Percentiles rank a stretch among this genome's conserved stretches.
phyloP scores from a whole-genome alignment of 2,329 filamentous ascomycete species.

The Pseudogymnoascus sp. region DNA sequence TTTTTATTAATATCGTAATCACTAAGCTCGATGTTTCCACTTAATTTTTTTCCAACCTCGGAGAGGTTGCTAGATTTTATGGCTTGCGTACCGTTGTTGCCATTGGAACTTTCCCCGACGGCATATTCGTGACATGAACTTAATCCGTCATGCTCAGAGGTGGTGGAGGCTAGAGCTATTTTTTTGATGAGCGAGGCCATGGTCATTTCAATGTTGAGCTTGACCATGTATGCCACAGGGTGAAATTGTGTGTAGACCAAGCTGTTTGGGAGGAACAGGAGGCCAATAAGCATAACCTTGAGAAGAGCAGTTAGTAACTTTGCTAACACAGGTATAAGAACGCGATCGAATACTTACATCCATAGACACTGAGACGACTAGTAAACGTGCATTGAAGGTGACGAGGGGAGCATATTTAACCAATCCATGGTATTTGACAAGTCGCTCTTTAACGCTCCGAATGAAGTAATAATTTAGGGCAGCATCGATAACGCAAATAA shows the following conservation, averaged over 20 bases:
- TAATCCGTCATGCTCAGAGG: neutral
- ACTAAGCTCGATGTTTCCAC: neutral
- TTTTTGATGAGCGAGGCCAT: conserved; percentile 33
- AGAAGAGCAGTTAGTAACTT: conserved; percentile 25
- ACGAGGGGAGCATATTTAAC: conserved; percentile 34
- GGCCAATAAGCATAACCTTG: conserved; percentile 33
- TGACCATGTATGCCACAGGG: conserved; percentile 35
- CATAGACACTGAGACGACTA: conserved; percentile 34
- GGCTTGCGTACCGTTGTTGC: neutral
- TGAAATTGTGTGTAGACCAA: conserved; percentile 34
- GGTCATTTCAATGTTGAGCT: conserved; percentile 36
- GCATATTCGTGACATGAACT: neutral
- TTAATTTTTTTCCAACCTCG: neutral
- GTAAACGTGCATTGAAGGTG: conserved; percentile 33
- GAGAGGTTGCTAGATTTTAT: neutral
- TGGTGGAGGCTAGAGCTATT: conserved; percentile 11
- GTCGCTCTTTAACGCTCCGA: conserved; percentile 30
- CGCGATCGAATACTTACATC: conserved; percentile 26
- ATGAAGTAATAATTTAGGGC: conserved; percentile 46
- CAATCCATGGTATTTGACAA: conserved; percentile 31
- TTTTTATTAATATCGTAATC: neutral
- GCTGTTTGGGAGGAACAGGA: conserved; percentile 31
- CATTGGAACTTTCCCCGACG: neutral
- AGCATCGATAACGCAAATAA: conserved; percentile 43
- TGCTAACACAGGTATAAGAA: conserved; percentile 32